Evolutionary conservation across 805 yeast genomes (phyloP), one percentile per base, ranked within the genome.

Genomic region (Torulaspora maleeae): DNA sequence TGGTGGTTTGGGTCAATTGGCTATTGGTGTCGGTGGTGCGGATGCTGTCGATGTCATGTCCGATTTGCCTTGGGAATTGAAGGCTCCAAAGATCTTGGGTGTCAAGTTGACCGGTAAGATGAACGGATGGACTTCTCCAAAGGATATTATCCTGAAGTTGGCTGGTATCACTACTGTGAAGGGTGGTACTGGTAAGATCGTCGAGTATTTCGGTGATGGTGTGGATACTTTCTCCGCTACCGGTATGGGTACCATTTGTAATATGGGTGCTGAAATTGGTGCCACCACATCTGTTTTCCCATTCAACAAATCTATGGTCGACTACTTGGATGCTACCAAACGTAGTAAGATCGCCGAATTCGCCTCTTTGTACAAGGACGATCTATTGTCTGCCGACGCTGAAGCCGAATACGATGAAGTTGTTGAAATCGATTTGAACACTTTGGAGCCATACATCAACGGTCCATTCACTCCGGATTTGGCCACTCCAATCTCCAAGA

Each of bases 181-280:
- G 77, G 98, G 98, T 75, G 98, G 98, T 73, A 90, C 98, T 46
- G 98, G 98, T 70, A 80, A 80, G 67, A 89, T 90, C 66, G 95
- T 91, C 55, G 98, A 90, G 75, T 90, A 90, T 76, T 90, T 83
- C 63, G 98, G 98, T 69, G 89, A 83, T 44, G 98, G 98, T 78
- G 90, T 90, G 45, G 79, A 84, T 62, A 78, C 91, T 48, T 83
- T 90, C 70, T 86, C 95, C 41, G 88, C 96, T 72, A 91, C 98
- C 42, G 98, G 98, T 79, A 90, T 90, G 98, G 98, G 95, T 68
- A 90, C 98, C 60, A 90, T 90, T 73, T 90, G 98, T 79, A 90
- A 90, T 73, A 90, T 90, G 98, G 98, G 98, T 77, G 98, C 98
- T 57, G 98, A 90, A 74, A 89, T 90, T 59, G 98, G 98, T 74